Conservation (phyloP, 139 green algal genomes). For the Spirogloea muscicola region DNA sequence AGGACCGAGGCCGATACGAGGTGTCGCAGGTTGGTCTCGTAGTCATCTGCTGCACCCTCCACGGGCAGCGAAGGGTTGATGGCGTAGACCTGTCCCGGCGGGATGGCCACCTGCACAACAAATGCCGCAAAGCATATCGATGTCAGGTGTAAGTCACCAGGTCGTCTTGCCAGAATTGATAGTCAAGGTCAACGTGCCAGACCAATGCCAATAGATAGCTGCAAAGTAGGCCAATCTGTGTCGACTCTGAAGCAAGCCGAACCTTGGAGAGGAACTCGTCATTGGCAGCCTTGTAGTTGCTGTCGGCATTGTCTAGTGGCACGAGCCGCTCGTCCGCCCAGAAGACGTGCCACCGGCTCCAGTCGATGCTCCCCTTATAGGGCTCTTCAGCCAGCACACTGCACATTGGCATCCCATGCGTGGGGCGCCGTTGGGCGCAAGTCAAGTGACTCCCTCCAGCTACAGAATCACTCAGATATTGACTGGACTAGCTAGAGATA, state of each 20-base stretch:
- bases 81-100: slow-evolving; percentile 17
- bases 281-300: slow-evolving; percentile 46
- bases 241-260: too few species aligned
- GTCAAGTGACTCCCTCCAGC: too few species aligned
- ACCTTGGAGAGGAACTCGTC: slow-evolving; percentile 36
- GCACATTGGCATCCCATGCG: too few species aligned
- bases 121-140: too few species aligned
- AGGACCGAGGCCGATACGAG: background rate
- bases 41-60: slow-evolving; percentile 13
- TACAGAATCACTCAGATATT: too few species aligned
- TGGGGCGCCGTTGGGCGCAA: too few species aligned
- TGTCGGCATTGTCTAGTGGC: slow-evolving; percentile 26
- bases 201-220: too few species aligned
- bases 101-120: slow-evolving; percentile 21
- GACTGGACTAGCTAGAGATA: too few species aligned
- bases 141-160: too few species aligned
- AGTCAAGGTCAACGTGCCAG: too few species aligned
- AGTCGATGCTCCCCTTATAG: slow-evolving; percentile 30
- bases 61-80: slow-evolving; percentile 9
- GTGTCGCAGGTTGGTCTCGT: slow-evolving; percentile 28
- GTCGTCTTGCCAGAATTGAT: too few species aligned
- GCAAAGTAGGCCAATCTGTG: too few species aligned
- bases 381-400: slow-evolving; percentile 17
- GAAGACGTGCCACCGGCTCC: slow-evolving; percentile 48
- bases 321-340: slow-evolving; percentile 49